Conservation (phyloP, 306 rosid genomes). For the Vicia faba region DNA sequence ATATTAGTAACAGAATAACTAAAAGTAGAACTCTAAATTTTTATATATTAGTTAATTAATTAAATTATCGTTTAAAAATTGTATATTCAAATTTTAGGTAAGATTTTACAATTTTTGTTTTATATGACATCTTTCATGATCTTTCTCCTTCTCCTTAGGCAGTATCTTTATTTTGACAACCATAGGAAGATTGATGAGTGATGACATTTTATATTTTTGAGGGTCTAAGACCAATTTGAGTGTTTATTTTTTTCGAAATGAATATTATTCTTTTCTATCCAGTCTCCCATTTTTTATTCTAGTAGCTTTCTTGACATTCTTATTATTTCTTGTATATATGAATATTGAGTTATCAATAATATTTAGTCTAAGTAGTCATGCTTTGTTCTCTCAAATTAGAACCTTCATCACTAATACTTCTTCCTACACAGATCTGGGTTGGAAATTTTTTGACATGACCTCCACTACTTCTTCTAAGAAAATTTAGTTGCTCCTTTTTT, state of each 20-base stretch:
- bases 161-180: too few species aligned
- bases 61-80: too few species aligned
- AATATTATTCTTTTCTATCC: neutral
- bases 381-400: neutral
- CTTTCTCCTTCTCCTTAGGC: too few species aligned
- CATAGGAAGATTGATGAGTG: too few species aligned
- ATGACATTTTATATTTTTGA: too few species aligned
- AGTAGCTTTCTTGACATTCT: neutral
- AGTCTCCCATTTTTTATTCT: constrained; percentile 6
- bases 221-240: too few species aligned
- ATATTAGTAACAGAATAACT: too few species aligned
- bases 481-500: constrained; percentile 21
- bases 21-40: too few species aligned
- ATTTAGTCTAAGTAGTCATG: neutral
- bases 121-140: neutral
- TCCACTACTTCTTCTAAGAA: neutral
- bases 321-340: constrained; percentile 21
- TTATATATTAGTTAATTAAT: too few species aligned
- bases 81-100: too few species aligned
- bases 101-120: neutral
- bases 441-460: neutral
- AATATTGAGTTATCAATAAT: neutral
- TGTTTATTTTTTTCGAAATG: neutral
- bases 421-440: neutral
- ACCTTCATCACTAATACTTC: neutral